Base-by-base conservation (phyloP, 768 basidiomycete species). In the Austroboletus eburneus region DNA sequence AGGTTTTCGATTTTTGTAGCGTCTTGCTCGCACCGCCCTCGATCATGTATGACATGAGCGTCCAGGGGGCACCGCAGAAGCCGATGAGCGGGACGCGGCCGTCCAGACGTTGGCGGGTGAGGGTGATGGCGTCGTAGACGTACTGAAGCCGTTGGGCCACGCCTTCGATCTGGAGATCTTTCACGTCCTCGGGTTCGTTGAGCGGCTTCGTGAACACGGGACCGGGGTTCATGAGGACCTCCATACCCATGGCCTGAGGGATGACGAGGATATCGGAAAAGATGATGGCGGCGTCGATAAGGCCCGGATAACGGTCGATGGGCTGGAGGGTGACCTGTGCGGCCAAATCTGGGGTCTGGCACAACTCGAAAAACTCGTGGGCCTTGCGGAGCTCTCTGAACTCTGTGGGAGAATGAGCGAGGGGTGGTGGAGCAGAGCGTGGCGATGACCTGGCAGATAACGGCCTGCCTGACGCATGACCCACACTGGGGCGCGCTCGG, bases 181-280 rank as follows among this genome's bases (percentile, higher is more conserved):
- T 64, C 30, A 93, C 62, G 64, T 98, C 90, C 18, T 69, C 80
- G 10, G 91, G 91, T 2, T 77, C 83, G 43, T 75, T 67, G 55
- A 99, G 81, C 3, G 96, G 95, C 21, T 85, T 75, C 2, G 96
- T 91, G 58, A 99, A 93, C 62, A 75, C 71, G 2, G 96, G 96
- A 4, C 83, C 90, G 1, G 92, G 93, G 57, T 87, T 88, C 95
- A 99, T 98, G 59, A 86, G 72, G 0, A 92, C 87, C 58, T 86
- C 85, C 84, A 99, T 87, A 16, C 96, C 96, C 83, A 99, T 82
- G 18, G 96, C 96, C 63, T 98, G 94, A 0, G 96, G 96, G 46
- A 99, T 75, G 65, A 99, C 94, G 53, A 99, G 85, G 69, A 98
- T 99, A 65, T 98, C 96, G 57, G 84, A 89, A 74, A 99, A 99